Evolutionary conservation across 2,329 filamentous ascomycete genomes (phyloP).

Genomic region (Stagonosporopsis tanaceti): DNA sequence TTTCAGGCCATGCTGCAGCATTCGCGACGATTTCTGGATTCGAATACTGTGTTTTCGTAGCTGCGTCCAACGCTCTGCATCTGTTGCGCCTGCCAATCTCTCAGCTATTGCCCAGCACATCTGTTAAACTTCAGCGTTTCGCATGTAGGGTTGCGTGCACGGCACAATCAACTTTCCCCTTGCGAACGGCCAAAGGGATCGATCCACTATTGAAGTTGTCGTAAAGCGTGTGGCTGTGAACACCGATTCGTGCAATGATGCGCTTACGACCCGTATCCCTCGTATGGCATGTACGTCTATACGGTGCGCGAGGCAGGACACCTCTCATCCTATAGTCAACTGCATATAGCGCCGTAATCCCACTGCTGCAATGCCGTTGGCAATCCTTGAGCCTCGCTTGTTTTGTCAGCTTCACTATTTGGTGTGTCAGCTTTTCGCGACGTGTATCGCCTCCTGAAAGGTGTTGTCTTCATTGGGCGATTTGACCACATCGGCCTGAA

Average conservation of each 20-base stretch:
- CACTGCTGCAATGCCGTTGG: conserved; percentile 5
- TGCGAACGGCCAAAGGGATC: conserved; percentile 16
- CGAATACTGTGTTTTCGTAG: background rate
- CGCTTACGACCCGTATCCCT: conserved; percentile 29
- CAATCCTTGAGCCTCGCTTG: conserved; percentile 23
- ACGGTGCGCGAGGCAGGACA: conserved; percentile 18
- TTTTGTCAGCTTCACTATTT: conserved; percentile 33
- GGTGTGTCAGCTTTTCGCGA: conserved; percentile 28
- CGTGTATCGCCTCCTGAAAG: conserved; percentile 13
- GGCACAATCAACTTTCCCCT: conserved; percentile 12
- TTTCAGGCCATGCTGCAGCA: background rate
- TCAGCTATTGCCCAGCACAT: background rate
- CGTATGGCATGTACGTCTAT: conserved; percentile 27
- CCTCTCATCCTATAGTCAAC: conserved; percentile 12
- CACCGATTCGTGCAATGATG: conserved; percentile 34
- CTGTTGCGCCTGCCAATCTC: conserved; percentile 14
- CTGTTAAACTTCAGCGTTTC: conserved; percentile 2
- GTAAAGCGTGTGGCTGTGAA: conserved; percentile 44
- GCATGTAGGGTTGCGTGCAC: conserved; percentile 11
- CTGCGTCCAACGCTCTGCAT: conserved; percentile 3
- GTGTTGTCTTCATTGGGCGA: conserved; percentile 22
- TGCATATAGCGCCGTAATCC: background rate
- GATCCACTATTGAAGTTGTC: conserved; percentile 28
- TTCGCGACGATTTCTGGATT: background rate
- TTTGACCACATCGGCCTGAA: conserved; percentile 16